Percentiles rank a stretch among this genome's conserved stretches.
Evolutionary conservation across 306 rosid genomes (phyloP).

Genomic region (Dalbergia cultrata): DNA sequence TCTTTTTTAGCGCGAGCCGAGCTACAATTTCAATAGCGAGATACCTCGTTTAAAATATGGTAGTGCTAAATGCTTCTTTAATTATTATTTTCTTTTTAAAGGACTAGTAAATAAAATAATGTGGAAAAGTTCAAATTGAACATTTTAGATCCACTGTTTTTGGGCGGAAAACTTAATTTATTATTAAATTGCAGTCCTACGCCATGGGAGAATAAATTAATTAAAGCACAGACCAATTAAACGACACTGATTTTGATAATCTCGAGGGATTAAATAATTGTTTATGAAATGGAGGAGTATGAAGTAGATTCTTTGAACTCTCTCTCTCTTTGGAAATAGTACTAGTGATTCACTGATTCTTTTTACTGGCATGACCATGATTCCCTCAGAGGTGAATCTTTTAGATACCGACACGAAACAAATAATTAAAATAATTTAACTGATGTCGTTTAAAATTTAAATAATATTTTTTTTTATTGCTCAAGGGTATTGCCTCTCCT

Average conservation of each 20-base stretch:
- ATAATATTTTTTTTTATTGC: too few relatives aligned
- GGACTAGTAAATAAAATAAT: not conserved
- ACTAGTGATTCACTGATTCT: constrained; percentile 20
- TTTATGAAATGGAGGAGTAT: too few relatives aligned
- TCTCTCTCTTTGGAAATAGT: not conserved
- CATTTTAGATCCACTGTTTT: constrained; percentile 17
- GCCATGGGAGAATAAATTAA: not conserved
- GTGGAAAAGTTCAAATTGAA: constrained; percentile 46
- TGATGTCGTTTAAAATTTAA: not conserved
- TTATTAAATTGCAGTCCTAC: not conserved
- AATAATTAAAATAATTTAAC: constrained; percentile 5
- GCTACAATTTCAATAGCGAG: constrained; percentile 8
- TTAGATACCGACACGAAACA: constrained; percentile 18
- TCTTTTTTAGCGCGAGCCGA: not conserved
- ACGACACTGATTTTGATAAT: constrained; percentile 31
- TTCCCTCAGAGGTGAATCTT: constrained; percentile 51
- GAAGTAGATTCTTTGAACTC: too few relatives aligned
- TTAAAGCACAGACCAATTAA: not conserved
- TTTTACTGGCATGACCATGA: constrained; percentile 12
- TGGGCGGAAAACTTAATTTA: not conserved
- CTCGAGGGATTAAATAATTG: constrained; percentile 32
- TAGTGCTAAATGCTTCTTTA: constrained; percentile 12
- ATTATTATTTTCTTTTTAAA: not conserved
- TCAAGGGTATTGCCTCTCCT: too few relatives aligned
- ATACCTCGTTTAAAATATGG: constrained; percentile 35